phyloP scores from a whole-genome alignment of 116 monocot genomes.

The Iris pallida region DNA sequence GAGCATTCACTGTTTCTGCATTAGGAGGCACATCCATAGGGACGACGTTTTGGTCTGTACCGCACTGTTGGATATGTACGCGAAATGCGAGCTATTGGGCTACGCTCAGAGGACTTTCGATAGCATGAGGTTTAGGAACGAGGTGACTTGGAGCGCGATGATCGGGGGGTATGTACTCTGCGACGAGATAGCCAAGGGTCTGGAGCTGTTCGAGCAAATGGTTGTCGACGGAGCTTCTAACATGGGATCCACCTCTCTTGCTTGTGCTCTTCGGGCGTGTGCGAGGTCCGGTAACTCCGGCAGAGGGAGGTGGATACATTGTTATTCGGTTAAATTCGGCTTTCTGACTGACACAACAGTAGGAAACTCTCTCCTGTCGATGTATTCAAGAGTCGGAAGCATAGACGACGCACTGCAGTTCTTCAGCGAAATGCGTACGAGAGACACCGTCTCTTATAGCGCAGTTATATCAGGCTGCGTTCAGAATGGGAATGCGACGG shows the following conservation, averaged over 20 bases:
- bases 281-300: conserved; percentile 42
- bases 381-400: conserved; percentile 63
- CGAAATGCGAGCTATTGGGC: conserved; percentile 45
- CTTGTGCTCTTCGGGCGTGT: conserved; percentile 56
- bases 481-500: conserved; percentile 62
- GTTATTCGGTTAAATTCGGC: conserved; percentile 50
- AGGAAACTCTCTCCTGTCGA: conserved; percentile 77
- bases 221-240: conserved; percentile 18
- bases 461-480: conserved; percentile 81
- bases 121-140: conserved; percentile 47
- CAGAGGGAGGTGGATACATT: conserved; percentile 49
- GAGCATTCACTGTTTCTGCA: conserved; percentile 57
- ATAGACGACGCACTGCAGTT: conserved; percentile 35
- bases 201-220: conserved; percentile 48
- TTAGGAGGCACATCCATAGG: conserved; percentile 37
- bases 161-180: conserved; percentile 64
- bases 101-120: conserved; percentile 50
- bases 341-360: conserved; percentile 40
- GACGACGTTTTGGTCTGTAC: conserved; percentile 49
- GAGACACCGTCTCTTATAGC: conserved; percentile 75
- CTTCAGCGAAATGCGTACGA: conserved; percentile 46
- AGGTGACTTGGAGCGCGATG: conserved; percentile 87
- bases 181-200: conserved; percentile 49
- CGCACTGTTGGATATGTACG: conserved; percentile 70
- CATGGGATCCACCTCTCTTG: conserved; percentile 42